These are phyloP conservation scores for Gossypium laxum DNA, from an alignment of 441 rosid species.

Conservation along the genomic window DNA sequence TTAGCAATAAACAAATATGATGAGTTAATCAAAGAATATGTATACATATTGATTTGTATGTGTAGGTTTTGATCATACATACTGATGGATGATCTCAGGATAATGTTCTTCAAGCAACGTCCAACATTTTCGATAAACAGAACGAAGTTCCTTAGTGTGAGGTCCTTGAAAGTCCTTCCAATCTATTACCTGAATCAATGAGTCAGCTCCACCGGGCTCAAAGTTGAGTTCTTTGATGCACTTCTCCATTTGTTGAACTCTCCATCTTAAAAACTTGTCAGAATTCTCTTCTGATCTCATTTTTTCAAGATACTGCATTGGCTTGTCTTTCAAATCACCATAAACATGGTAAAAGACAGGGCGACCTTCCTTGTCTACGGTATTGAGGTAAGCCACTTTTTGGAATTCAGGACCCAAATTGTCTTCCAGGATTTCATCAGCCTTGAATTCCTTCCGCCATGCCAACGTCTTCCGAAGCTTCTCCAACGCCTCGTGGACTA, in stretches of 20 bases:
- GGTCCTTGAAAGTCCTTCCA: slow-evolving; percentile 32
- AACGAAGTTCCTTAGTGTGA: slow-evolving; percentile 28
- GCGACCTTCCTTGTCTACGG: slow-evolving; percentile 37
- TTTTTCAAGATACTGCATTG: slow-evolving; percentile 12
- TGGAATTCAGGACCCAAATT: slow-evolving; percentile 20
- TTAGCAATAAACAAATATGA: not conserved
- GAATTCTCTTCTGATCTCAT: slow-evolving; percentile 26
- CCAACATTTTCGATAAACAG: slow-evolving; percentile 21
- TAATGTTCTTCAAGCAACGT: slow-evolving; percentile 31
- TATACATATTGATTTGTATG: not conserved
- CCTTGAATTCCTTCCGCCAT: slow-evolving; percentile 35
- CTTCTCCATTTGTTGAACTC: slow-evolving; percentile 35
- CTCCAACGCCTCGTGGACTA: slow-evolving; percentile 36
- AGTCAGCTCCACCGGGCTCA: slow-evolving; percentile 32
- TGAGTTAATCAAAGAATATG: not conserved
- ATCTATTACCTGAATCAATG: slow-evolving; percentile 45
- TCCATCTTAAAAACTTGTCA: slow-evolving; percentile 28
- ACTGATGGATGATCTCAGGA: slow-evolving; percentile 38
- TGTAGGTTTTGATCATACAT: slow-evolving; percentile 21
- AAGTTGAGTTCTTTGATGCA: slow-evolving; percentile 30
- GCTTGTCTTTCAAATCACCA: slow-evolving; percentile 29
- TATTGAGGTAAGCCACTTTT: slow-evolving; percentile 16
- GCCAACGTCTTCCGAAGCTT: slow-evolving; percentile 39
- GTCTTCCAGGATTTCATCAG: slow-evolving; percentile 26
- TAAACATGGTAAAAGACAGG: slow-evolving; percentile 30